Evolutionary conservation across 768 basidiomycete species (phyloP).

Genomic region (Astraeus odoratus): DNA sequence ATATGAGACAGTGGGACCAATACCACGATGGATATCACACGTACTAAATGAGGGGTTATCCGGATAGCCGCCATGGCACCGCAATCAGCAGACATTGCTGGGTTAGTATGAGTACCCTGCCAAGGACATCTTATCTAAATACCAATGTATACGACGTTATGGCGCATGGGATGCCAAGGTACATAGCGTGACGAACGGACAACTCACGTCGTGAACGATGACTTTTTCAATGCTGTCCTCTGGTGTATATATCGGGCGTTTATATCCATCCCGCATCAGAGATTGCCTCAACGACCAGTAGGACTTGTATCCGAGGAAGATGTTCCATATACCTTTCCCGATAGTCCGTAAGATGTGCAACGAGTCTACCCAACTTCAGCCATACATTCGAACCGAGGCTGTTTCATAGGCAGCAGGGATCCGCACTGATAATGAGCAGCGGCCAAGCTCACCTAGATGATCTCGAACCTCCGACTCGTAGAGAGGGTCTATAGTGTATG

Average conservation of each 20-base stretch:
- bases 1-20: neutral
- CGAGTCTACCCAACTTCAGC: too few relatives aligned
- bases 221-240: constrained; percentile 44
- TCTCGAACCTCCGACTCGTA: constrained; percentile 72
- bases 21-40: constrained; percentile 13
- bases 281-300: neutral
- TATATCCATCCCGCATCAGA: constrained; percentile 80
- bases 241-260: constrained; percentile 61
- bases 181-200: too few relatives aligned
- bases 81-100: neutral
- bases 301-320: neutral
- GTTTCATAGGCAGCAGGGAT: too few relatives aligned
- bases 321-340: constrained; percentile 67
- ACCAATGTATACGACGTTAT: constrained; percentile 40
- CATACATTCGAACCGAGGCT: too few relatives aligned
- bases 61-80: constrained; percentile 84
- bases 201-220: constrained; percentile 52
- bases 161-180: too few relatives aligned
- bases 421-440: too few relatives aligned
- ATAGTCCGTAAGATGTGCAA: constrained; percentile 55
- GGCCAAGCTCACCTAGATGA: constrained; percentile 68
- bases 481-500: constrained; percentile 79
- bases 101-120: neutral
- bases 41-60: constrained; percentile 87
- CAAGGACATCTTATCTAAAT: neutral